Evolutionary conservation across 2,329 filamentous ascomycete species (phyloP).

Genomic region (Neofusicoccum kwambonambiense): DNA sequence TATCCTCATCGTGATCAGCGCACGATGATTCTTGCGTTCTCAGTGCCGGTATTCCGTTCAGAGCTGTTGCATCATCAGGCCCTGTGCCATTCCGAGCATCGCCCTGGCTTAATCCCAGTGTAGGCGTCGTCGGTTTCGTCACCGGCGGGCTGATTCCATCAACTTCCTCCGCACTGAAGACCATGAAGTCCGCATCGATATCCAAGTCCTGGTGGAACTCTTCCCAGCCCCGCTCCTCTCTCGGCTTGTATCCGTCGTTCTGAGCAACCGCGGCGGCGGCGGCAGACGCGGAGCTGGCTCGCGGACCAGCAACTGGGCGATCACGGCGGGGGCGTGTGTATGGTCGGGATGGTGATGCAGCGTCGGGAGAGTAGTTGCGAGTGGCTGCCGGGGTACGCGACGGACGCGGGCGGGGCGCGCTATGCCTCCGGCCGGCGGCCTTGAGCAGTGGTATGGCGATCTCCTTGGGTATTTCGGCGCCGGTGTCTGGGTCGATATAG

Average conservation of each 20-base stretch:
- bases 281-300: slow-evolving; percentile 78
- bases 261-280: slow-evolving; percentile 86
- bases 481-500: slow-evolving; percentile 70
- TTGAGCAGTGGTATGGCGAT: slow-evolving; percentile 18
- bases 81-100: slow-evolving; percentile 36
- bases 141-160: slow-evolving; percentile 62
- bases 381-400: slow-evolving; percentile 48
- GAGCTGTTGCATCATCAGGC: slow-evolving; percentile 8
- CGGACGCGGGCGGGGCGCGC: slow-evolving; percentile 15
- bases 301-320: slow-evolving; percentile 54
- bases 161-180: slow-evolving; percentile 80
- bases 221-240: slow-evolving; percentile 95
- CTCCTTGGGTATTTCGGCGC: slow-evolving; percentile 46
- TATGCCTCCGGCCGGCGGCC: slow-evolving; percentile 14
- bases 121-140: slow-evolving; percentile 49
- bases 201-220: slow-evolving; percentile 96
- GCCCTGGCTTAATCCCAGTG: slow-evolving; percentile 25
- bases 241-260: slow-evolving; percentile 93
- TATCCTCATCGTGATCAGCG: slow-evolving; percentile 22
- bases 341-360: slow-evolving; percentile 30
- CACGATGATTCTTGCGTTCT: slow-evolving; percentile 12
- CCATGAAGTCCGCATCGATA: slow-evolving; percentile 74
- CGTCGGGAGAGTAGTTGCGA: slow-evolving; percentile 31
- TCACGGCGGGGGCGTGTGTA: slow-evolving; percentile 41
- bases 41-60: neutral